phyloP scores from a whole-genome alignment of 1,139 yeast genomes.

The Pichia sp. region DNA sequence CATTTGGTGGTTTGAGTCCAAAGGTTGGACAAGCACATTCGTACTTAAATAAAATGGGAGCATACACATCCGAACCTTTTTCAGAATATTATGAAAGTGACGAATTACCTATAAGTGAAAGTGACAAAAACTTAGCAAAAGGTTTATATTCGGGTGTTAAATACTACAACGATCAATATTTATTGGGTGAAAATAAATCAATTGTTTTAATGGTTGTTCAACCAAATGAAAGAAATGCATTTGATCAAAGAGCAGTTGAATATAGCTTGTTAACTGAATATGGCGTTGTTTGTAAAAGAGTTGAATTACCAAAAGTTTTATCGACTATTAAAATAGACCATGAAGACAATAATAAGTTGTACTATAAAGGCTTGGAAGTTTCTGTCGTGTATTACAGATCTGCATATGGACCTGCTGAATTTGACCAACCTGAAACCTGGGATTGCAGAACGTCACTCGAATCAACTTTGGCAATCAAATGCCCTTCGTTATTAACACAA shows the following conservation, averaged over 20 bases:
- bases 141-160: conserved; percentile 67
- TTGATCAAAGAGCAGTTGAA: conserved; percentile 85
- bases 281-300: conserved; percentile 56
- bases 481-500: conserved; percentile 86
- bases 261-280: conserved; percentile 54
- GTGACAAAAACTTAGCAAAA: conserved; percentile 54
- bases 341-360: conserved; percentile 36
- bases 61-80: conserved; percentile 39
- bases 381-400: conserved; percentile 87
- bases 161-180: conserved; percentile 39
- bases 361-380: conserved; percentile 60
- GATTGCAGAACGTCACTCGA: conserved; percentile 67
- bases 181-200: conserved; percentile 30
- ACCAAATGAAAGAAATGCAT: conserved; percentile 77
- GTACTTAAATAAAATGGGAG: conserved; percentile 53
- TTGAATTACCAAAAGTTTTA: conserved; percentile 58
- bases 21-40: conserved; percentile 74
- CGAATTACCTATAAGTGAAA: conserved; percentile 61
- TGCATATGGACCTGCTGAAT: conserved; percentile 66
- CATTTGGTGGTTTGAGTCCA: conserved; percentile 86
- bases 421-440: conserved; percentile 62
- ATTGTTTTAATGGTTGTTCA: conserved; percentile 79
- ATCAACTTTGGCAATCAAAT: conserved; percentile 73
- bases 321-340: conserved; percentile 37
- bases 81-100: conserved; percentile 38